Evolutionary conservation across 1,284 basidiomycete genomes (phyloP), one percentile per base, ranked within the genome.

Genomic region (Cryptococcus sp.): DNA sequence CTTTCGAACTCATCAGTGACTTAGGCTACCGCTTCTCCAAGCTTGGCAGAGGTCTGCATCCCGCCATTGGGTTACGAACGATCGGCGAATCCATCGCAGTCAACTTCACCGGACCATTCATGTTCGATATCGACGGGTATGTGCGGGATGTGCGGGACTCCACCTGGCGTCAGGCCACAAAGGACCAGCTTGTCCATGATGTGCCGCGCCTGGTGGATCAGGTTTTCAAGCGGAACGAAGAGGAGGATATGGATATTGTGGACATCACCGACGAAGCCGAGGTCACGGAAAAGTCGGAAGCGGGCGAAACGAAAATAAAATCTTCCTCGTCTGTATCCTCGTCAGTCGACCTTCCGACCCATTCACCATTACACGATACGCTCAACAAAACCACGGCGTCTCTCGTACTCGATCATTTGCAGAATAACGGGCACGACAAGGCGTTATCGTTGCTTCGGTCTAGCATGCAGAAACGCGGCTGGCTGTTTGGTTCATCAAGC

Each of bases 11-110:
- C 30, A 17, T 27, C 15, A n/a, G n/a, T 15, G n/a, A 15, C 16
- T n/a, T 57, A 68, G 90, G 86, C 27, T 78, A 83, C 60, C 85
- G 86, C 3, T 92, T 91, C 71, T 84, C 86, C 38, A 84, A 86
- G 60, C 82, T 92, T 39, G 58, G 67, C 13, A 59, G 83, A 81
- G 76, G 86, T 20, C 71, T 95, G 25, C 91, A 88, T 72, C 92
- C 93, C 3, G 86, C 89, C n/a, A 83, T 95, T 52, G 93, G 93
- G 11, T 81, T 97, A 58, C 88, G 90, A 52, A 88, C 91, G 64
- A 79, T 82, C 81, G 84, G 68, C 47, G 75, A 75, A 65, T 65
- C 60, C 1, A 25, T 72, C 8, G 63, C 61, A 1, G 87, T 87
- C 69, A 95, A 96, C 79, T 93, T 96, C 74, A 90, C 48, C 60